Evolutionary conservation across 2,329 filamentous ascomycete genomes (phyloP), one percentile per base, ranked within the genome.

Genomic region (Fusarium devonianum): DNA sequence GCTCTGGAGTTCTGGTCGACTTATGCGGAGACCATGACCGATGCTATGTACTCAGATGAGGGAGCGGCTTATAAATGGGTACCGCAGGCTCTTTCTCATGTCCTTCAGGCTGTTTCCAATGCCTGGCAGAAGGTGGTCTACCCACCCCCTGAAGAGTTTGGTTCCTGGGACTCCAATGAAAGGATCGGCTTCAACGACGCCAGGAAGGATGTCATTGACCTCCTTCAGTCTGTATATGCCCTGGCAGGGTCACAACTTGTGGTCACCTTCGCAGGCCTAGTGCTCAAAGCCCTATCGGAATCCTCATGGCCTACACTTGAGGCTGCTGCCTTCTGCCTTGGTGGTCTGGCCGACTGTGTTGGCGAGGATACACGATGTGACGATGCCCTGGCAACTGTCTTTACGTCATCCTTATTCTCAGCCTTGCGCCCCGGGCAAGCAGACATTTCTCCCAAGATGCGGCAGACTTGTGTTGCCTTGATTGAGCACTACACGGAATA

Each of bases 1-100:
- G 83, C 86, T 1, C 78, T 93, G 11, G 89, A 94, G 63, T 93
- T 94, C 67, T 94, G 90, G 90, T 87, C 83, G 13, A 86, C 83
- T 1, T 91, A 87, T 66, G 83, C 89, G 5, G 89, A 92, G 70
- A 82, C 83, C 10, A 78, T 85, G 75, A 82, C 78, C 51, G 88
- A 85, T 66, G 76, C 72, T 8, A 72, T 81, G 34, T 82, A 78
- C 52, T 78, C 79, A 2, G 76, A 77, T n/a, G 75, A 79, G 17
- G 71, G 72, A 4, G 67, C 71, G 4, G 71, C 74, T 5, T 70
- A 75, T 3, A 60, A 71, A 6, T 90, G 87, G 86, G 77, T 87
- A 37, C 71, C 75, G 7, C 69, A 76, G 7, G 85, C 87, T 2
- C 78, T 84, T 38, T 71, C 75, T 7, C 78, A 86, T 23, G 75